Base-by-base conservation (phyloP, 805 yeast species). In the Spathaspora girioi region DNA sequence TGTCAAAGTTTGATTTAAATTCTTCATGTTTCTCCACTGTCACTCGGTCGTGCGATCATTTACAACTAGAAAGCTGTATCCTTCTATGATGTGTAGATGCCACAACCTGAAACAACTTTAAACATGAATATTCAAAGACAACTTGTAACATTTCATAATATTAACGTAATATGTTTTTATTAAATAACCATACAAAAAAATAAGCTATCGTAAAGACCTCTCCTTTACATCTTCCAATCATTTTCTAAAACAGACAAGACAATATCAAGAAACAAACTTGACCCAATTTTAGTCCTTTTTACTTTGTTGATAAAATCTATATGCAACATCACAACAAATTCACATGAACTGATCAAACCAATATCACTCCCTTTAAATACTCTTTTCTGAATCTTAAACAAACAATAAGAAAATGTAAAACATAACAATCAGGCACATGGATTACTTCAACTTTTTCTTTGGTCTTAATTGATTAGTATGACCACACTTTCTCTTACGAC, bases 401-500 rank as follows among this genome's bases (percentile, higher is more conserved):
- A 48, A 45, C 31, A 43, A 48, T 40, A 54, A 35, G 48, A 45
- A 38, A 26, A 50, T 23, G 44, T 35, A 42, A 35, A 10, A 42
- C 29, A 47, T 23, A 27, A 32, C 19, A 10, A 20, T 15, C 27
- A 44, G 43, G 44, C 48, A 40, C 43, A 55, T 41, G 45, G 80
- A 76, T 80, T 81, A 92, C 85, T 92, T 91, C 78, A 90, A 86
- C 92, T 93, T 93, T 96, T 93, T 93, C 96, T 93, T 94, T 82
- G 98, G 98, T 86, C 99, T 91, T 81, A 94, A 89, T 85, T 94
- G 99, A 87, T 94, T 94, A 78, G 97, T 84, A 96, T 94, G 99
- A 75, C 99, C 99, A 83, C 99, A 94, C 87, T 94, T 94, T 90
- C 97, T 91, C 98, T 94, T 94, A 86, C 99, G 91, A 87, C 99